These are phyloP conservation scores for Phyllosticta citribraziliensis DNA, from an alignment of 2,329 filamentous ascomycete genomes.

Conservation along the genomic window DNA sequence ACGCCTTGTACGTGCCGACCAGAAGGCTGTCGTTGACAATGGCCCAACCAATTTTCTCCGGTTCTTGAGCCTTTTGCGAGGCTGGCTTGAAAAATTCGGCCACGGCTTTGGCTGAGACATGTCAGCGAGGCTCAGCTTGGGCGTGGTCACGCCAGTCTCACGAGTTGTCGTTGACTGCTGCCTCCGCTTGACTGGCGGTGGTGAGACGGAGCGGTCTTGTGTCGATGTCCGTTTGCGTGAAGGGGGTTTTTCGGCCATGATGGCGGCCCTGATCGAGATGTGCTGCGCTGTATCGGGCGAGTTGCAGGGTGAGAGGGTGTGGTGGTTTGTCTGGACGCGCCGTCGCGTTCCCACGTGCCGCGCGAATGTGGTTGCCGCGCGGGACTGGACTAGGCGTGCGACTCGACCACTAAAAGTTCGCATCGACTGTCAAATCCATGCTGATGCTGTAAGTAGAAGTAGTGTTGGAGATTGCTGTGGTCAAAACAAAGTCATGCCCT, in stretches of 20 bases:
- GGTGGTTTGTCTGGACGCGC: conserved; percentile 15
- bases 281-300: not conserved
- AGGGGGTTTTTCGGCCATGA: conserved; percentile 3
- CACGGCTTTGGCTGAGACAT: conserved; percentile 52
- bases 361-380: not conserved
- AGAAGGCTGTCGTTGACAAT: conserved; percentile 60
- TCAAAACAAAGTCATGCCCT: not conserved
- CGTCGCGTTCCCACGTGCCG: conserved; percentile 25
- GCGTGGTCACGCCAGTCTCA: conserved; percentile 19
- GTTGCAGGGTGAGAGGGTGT: not conserved
- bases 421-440: not conserved
- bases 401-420: not conserved
- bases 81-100: conserved; percentile 79
- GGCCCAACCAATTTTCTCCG: conserved; percentile 63
- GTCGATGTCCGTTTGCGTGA: conserved; percentile 28
- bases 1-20: conserved; percentile 58
- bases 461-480: not conserved
- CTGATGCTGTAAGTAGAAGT: not conserved
- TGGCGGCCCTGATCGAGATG: not conserved
- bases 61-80: conserved; percentile 82
- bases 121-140: not conserved
- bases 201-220: conserved; percentile 41
- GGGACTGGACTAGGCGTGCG: not conserved
- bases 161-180: conserved; percentile 46
- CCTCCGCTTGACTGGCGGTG: conserved; percentile 47